Percentiles rank a stretch among this genome's conserved stretches.
Conservation (phyloP, 1,284 basidiomycete species). For the Boletus sp. region DNA sequence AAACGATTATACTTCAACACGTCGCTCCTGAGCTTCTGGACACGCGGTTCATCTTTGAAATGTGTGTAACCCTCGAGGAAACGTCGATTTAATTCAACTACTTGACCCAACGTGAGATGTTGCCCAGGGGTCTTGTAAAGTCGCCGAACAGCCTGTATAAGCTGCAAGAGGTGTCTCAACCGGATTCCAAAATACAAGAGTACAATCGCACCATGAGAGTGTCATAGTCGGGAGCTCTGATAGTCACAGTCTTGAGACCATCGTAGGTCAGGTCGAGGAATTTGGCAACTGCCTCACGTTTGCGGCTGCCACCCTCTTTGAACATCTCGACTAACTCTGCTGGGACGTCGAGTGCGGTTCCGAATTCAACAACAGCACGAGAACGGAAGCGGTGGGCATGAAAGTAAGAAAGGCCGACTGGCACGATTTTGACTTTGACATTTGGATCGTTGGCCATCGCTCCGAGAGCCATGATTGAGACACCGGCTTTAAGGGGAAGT, state of each 20-base stretch:
- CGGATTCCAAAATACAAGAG: neutral
- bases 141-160: constrained; percentile 94
- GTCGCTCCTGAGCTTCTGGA: constrained; percentile 78
- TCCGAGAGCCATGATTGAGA: constrained; percentile 96
- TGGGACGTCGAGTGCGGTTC: constrained; percentile 88
- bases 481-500: constrained; percentile 93
- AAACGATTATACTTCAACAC: constrained; percentile 95
- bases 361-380: constrained; percentile 96
- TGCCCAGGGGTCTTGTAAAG: constrained; percentile 96
- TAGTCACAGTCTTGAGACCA: constrained; percentile 95
- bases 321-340: constrained; percentile 85
- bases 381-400: constrained; percentile 95
- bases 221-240: constrained; percentile 96
- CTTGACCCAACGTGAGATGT: constrained; percentile 92
- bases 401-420: constrained; percentile 94
- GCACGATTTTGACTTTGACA: constrained; percentile 88
- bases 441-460: constrained; percentile 92
- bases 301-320: constrained; percentile 85
- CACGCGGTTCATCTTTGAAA: constrained; percentile 92
- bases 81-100: constrained; percentile 95
- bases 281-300: constrained; percentile 88
- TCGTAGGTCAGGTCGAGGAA: constrained; percentile 94
- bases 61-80: constrained; percentile 93
- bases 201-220: constrained; percentile 80
- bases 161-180: constrained; percentile 40